A percentile compares a stretch with the other conserved stretches of the same genome.
These are phyloP conservation scores for Schwanniomyces polymorphus DNA, from an alignment of 805 yeast genomes.

Conservation along the genomic window DNA sequence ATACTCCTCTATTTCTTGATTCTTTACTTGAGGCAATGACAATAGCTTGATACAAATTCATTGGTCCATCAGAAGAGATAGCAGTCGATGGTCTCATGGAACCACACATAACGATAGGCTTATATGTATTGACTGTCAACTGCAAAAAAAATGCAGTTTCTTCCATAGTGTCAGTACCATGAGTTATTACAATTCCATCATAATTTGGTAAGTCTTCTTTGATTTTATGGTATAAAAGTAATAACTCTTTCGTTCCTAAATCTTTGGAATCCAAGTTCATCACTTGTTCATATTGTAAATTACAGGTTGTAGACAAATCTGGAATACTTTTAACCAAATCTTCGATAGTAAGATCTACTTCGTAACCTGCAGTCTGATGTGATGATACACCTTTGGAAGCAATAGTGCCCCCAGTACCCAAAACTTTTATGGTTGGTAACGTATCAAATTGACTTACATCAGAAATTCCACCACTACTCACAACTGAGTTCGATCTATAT, in stretches of 20 bases:
- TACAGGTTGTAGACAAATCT: conserved; percentile 53
- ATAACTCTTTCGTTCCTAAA: conserved; percentile 46
- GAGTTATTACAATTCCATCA: conserved; percentile 66
- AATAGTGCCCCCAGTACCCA: conserved; percentile 49
- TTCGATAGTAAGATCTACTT: conserved; percentile 45
- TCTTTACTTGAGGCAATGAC: conserved; percentile 56
- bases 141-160: conserved; percentile 68
- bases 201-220: conserved; percentile 42
- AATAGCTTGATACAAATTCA: conserved; percentile 70
- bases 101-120: conserved; percentile 70
- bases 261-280: conserved; percentile 64
- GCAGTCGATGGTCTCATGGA: conserved; percentile 75
- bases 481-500: conserved; percentile 33
- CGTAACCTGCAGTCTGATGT: conserved; percentile 44
- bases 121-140: conserved; percentile 38
- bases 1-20: conserved; percentile 57
- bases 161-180: conserved; percentile 71
- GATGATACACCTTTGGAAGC: conserved; percentile 41
- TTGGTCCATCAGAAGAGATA: conserved; percentile 70
- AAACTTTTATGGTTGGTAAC: conserved; percentile 37
- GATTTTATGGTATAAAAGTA: conserved; percentile 47
- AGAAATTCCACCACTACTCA: conserved; percentile 12
- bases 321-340: conserved; percentile 56
- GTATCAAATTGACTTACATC: conserved; percentile 8
- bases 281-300: conserved; percentile 61